Evolutionary conservation across 2,329 filamentous ascomycete species (phyloP).

Genomic region (Cladobotryum protrusum): DNA sequence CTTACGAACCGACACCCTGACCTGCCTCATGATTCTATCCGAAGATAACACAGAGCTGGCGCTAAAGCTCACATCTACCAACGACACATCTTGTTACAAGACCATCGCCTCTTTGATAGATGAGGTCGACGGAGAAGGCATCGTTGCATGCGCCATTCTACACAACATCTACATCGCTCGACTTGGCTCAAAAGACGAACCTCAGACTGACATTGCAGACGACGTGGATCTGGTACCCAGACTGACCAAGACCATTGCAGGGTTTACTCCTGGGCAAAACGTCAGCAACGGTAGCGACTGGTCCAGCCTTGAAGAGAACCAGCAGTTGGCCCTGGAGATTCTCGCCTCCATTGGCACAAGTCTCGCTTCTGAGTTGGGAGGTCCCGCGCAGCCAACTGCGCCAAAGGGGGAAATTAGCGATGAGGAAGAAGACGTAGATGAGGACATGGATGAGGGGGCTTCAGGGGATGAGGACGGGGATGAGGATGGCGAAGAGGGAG

Average conservation of each 20-base stretch:
- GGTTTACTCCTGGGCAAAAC: constrained; percentile 21
- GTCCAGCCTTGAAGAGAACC: constrained; percentile 38
- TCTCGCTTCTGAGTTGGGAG: constrained; percentile 46
- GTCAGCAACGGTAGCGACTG: constrained; percentile 28
- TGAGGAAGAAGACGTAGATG: constrained; percentile 31
- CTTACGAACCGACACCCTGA: constrained; percentile 43
- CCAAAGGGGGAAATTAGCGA: constrained; percentile 13
- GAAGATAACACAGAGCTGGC: constrained; percentile 54
- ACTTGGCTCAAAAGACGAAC: constrained; percentile 16
- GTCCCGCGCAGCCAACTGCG: constrained; percentile 8
- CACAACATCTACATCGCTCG: constrained; percentile 54
- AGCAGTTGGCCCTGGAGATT: constrained; percentile 54
- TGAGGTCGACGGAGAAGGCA: constrained; percentile 40
- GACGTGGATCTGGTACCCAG: constrained; percentile 31
- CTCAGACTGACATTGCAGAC: constrained; percentile 22
- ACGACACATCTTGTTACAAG: constrained; percentile 41
- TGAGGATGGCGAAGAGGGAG: constrained; percentile 29
- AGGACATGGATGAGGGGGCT: constrained; percentile 27
- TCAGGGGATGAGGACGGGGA: constrained; percentile 32
- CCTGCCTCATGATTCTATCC: constrained; percentile 51
- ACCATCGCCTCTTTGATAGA: constrained; percentile 44
- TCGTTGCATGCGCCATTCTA: constrained; percentile 54
- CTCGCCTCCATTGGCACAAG: constrained; percentile 58
- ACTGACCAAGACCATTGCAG: constrained; percentile 27
- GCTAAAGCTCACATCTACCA: constrained; percentile 46